Evolutionary conservation across 2,329 filamentous ascomycete species (phyloP).

Genomic region (Raffaelea deltoideospora): DNA sequence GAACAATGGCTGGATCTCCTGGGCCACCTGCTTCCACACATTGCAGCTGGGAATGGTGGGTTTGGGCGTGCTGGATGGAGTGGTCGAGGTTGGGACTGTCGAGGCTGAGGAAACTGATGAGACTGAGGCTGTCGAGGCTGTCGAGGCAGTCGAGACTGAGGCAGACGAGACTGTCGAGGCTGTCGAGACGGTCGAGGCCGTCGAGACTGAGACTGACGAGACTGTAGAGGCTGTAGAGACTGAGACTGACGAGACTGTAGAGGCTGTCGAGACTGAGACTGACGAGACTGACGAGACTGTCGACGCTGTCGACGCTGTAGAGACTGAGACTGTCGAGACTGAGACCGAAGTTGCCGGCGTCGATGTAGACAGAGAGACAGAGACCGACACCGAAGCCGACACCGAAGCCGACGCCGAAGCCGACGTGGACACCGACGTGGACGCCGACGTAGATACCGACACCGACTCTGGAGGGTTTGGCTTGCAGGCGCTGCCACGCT

Average conservation of each 20-base stretch:
- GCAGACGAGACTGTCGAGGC: neutral
- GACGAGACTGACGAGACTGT: neutral
- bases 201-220: neutral
- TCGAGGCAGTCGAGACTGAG: neutral
- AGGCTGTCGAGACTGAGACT: neutral
- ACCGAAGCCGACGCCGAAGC: neutral
- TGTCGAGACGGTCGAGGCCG: neutral
- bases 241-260: too few relatives aligned
- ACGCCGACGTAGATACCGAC: neutral
- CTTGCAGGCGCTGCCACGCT: neutral
- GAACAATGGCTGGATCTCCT: slow-evolving; percentile 20
- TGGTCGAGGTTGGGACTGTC: neutral
- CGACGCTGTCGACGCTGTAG: neutral
- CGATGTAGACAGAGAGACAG: too few relatives aligned
- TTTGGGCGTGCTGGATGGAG: neutral
- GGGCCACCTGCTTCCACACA: slow-evolving; percentile 22
- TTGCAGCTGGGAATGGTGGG: slow-evolving; percentile 13
- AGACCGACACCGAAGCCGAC: neutral
- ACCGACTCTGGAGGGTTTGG: neutral
- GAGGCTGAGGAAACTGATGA: neutral
- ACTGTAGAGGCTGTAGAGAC: neutral
- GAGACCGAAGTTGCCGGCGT: neutral
- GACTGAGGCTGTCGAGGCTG: neutral
- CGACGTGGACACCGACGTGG: neutral
- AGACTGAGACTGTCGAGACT: neutral